Evolutionary conservation across 805 yeast species (phyloP).

Genomic region (Ogataea polymorpha): DNA sequence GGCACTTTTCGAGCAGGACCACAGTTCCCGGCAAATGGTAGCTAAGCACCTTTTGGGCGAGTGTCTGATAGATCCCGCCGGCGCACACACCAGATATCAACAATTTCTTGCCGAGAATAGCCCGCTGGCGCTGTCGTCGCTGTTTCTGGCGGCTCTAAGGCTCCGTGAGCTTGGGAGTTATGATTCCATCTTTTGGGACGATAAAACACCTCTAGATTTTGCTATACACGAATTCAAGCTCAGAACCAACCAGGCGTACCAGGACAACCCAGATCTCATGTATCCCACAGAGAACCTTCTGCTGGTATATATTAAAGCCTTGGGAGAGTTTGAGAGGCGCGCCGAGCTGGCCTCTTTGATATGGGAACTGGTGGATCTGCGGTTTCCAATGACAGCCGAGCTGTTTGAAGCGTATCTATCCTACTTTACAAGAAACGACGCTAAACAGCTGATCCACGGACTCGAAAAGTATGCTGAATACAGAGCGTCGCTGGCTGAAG

Average conservation of each 20-base stretch:
- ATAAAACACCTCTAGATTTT: constrained; percentile 58
- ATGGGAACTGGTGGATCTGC: constrained; percentile 53
- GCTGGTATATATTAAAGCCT: constrained; percentile 48
- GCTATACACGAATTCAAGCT: constrained; percentile 55
- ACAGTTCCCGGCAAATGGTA: constrained; percentile 21
- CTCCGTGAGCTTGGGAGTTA: constrained; percentile 17
- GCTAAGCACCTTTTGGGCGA: constrained; percentile 33
- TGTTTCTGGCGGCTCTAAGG: constrained; percentile 47
- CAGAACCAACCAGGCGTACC: constrained; percentile 35
- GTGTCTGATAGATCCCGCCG: constrained; percentile 31
- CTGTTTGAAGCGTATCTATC: constrained; percentile 22
- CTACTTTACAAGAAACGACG: constrained; percentile 20
- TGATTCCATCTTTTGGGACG: constrained; percentile 41
- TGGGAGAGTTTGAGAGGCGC: constrained; percentile 44
- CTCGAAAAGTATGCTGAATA: constrained; percentile 20
- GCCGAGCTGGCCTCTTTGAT: constrained; percentile 52
- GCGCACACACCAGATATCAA: constrained; percentile 29
- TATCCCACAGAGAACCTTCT: constrained; percentile 49
- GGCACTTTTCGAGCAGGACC: constrained; percentile 12
- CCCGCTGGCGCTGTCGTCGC: constrained; percentile 36
- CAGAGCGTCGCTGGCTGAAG: constrained; percentile 12
- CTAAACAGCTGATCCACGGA: constrained; percentile 20
- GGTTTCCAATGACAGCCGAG: constrained; percentile 20
- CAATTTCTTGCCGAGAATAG: constrained; percentile 16
- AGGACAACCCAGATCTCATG: constrained; percentile 33